phyloP scores from a whole-genome alignment of 805 yeast species.

The Saccharomycopsis guyanensis region DNA sequence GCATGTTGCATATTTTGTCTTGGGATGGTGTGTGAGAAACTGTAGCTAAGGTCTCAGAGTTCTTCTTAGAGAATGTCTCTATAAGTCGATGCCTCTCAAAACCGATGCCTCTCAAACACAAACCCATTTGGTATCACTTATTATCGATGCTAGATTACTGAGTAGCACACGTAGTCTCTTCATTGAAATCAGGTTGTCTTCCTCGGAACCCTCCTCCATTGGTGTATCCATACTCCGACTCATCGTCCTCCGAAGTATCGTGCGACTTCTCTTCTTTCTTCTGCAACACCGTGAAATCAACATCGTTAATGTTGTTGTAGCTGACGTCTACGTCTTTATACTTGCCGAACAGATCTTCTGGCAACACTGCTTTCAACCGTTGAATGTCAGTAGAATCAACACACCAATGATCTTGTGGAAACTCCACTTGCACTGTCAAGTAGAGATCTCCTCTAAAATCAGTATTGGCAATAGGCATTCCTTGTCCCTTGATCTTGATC shows the following conservation, averaged over 20 bases:
- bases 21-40: too few species aligned
- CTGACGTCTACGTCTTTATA: constrained; percentile 21
- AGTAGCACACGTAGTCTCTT: constrained; percentile 12
- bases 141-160: too few species aligned
- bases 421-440: constrained; percentile 62
- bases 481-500: constrained; percentile 60
- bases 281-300: constrained; percentile 16
- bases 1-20: too few species aligned
- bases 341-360: constrained; percentile 25
- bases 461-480: constrained; percentile 62
- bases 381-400: constrained; percentile 58
- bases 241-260: constrained; percentile 23
- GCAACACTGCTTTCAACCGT: constrained; percentile 49
- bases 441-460: constrained; percentile 58
- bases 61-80: too few species aligned
- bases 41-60: too few species aligned
- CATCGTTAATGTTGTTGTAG: constrained; percentile 27
- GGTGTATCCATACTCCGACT: constrained; percentile 17
- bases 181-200: constrained; percentile 8
- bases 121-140: too few species aligned
- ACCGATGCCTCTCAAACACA: too few species aligned
- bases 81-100: too few species aligned
- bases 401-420: constrained; percentile 83
- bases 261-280: not conserved
- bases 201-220: constrained; percentile 23